These are phyloP conservation scores for Wickerhamomyces queroliae DNA, from an alignment of 805 yeast species.

Conservation along the genomic window DNA sequence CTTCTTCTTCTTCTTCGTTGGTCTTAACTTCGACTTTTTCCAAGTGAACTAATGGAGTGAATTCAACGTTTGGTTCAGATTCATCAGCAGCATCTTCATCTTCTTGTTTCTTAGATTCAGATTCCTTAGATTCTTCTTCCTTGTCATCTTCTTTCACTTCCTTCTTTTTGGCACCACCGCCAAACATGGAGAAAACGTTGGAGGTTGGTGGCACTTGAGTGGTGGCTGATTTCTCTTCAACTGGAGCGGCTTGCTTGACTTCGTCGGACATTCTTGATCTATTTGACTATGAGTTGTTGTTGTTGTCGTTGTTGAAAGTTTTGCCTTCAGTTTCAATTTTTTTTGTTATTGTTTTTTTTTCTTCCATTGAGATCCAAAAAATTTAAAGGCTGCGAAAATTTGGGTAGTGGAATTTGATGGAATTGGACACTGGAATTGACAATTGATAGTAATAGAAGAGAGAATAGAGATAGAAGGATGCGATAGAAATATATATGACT, in stretches of 20 bases:
- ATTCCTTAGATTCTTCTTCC: conserved; percentile 19
- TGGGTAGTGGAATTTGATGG: too few species aligned
- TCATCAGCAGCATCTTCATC: conserved; percentile 30
- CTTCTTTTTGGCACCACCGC: conserved; percentile 77
- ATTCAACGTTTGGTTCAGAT: conserved; percentile 61
- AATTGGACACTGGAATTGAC: too few species aligned
- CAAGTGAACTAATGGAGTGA: conserved; percentile 92
- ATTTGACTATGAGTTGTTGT: neutral
- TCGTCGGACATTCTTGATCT: conserved; percentile 17
- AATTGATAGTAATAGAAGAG: too few species aligned
- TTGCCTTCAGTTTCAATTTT: neutral
- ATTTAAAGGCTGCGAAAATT: too few species aligned
- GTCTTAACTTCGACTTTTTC: conserved; percentile 97
- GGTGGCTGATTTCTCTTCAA: conserved; percentile 18
- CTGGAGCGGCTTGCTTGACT: conserved; percentile 16
- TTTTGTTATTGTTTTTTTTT: neutral
- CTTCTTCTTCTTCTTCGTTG: conserved; percentile 87
- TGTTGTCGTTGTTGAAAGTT: conserved; percentile 18
- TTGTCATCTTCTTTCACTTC: conserved; percentile 27
- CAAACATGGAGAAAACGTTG: conserved; percentile 91
- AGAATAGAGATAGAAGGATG: too few species aligned
- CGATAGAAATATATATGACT: too few species aligned
- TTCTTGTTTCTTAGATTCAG: conserved; percentile 29
- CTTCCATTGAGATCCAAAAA: too few species aligned
- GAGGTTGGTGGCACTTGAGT: conserved; percentile 65